Evolutionary conservation across 805 yeast species (phyloP), one percentile per base, ranked within the genome.

Genomic region (Ogataea trehaloabstinens): DNA sequence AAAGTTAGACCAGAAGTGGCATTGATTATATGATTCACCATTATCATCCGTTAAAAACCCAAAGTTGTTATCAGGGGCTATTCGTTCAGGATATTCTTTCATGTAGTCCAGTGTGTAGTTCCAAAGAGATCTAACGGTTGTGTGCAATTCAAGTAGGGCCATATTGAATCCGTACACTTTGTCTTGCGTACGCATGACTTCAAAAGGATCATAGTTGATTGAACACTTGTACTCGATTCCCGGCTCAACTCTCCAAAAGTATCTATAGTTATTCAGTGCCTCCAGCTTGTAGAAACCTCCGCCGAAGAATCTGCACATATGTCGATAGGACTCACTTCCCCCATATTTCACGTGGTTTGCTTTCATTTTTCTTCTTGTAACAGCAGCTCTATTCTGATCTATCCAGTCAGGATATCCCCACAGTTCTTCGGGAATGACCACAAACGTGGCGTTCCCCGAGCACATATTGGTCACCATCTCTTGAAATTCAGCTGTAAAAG

Each of bases 291-390:
- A 78, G 51, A 76, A 78, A 42, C 64, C 66, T 1, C 93, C 93
- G 6, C 82, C 71, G 60, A 83, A 82, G 63, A 79, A 85, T 32
- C 88, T 78, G 59, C 95, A 85, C 85, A 78, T 78, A 55, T 75
- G 76, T 36, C 82, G 53, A 51, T 78, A 78, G 11, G 74, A 67
- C 44, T 63, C 63, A n/a, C 67, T 60, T 8, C 65, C 70, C 10
- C 84, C 85, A 39, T 70, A 68, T 40, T 64, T 63, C 49, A 71
- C 55, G 16, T 64, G 57, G 24, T 67, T 53, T 6, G 66, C 61
- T 6, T 49, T 50, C 78, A 80, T 70, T 35, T 59, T 55, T 36
- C 66, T 55, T 38, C 83, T 66, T 10, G 71, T 63, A 35, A 58
- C 53, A 4, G 66, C 68, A 22, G 82, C 79, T 45, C 60, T 66